phyloP scores from a whole-genome alignment of 2,329 filamentous ascomycete species.

The Colletotrichum liaoningense region DNA sequence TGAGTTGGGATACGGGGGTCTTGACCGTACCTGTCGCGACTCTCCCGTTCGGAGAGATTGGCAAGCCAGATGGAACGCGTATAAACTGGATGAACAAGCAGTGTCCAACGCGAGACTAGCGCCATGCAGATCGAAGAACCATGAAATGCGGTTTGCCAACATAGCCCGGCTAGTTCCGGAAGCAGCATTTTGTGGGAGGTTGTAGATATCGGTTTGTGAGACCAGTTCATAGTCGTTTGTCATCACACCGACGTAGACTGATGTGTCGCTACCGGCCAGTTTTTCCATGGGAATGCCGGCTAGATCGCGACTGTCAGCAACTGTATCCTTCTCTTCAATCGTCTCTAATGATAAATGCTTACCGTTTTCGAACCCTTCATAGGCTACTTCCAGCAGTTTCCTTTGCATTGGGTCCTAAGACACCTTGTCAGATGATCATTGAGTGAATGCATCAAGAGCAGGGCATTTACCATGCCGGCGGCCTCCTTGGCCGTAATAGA shows the following conservation, averaged over 20 bases:
- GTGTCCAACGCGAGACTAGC: conserved; percentile 49
- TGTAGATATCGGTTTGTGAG: conserved; percentile 38
- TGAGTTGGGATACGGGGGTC: not conserved
- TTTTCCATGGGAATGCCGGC: conserved; percentile 34
- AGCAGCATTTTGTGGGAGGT: conserved; percentile 38
- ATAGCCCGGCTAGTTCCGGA: conserved; percentile 43
- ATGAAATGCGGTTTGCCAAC: conserved; percentile 37
- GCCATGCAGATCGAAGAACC: conserved; percentile 41
- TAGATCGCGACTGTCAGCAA: not conserved
- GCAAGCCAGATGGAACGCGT: conserved; percentile 46
- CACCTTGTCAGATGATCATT: too few relatives aligned
- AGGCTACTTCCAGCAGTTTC: conserved; percentile 3
- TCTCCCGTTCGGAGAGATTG: conserved; percentile 45
- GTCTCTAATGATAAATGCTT: not conserved
- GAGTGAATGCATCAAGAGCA: too few relatives aligned
- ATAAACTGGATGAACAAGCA: conserved; percentile 47
- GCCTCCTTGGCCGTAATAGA: conserved; percentile 4
- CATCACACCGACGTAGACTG: conserved; percentile 47
- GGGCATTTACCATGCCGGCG: not conserved
- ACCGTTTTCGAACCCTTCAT: conserved; percentile 23
- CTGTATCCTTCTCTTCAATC: not conserved
- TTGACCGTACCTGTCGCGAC: conserved; percentile 35
- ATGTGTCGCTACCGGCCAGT: conserved; percentile 42
- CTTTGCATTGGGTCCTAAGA: conserved; percentile 8
- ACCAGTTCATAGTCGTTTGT: conserved; percentile 50